Base-by-base conservation (phyloP, 805 yeast species). In the Metschnikowia koreensis region DNA sequence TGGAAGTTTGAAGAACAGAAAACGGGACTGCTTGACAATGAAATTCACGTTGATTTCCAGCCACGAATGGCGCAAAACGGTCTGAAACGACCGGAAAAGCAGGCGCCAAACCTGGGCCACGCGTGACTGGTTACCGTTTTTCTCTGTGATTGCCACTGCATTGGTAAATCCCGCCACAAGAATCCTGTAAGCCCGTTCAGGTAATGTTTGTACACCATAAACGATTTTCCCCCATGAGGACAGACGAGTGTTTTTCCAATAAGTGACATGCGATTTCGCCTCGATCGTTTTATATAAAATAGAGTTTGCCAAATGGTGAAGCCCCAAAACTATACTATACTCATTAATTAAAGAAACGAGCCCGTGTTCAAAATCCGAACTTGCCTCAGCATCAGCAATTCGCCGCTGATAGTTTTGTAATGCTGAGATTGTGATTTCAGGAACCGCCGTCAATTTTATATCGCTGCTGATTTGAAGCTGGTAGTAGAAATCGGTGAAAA, bases 181-280 rank as follows among this genome's bases (percentile, higher is more conserved):
- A 17, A 41, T 27, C 13, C 42, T 22, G 41, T 43, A 54, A 7
- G 37, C 37, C 15, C 62, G 63, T n/a, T 58, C 40, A 1, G 79
- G 79, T 9, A 63, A 49, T 7, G 68, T 64, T 50, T 74, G 78
- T 1, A 73, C 52, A 9, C 68, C 68, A 56, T 70, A 74, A 11
- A 68, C 43, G 27, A 62, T 28, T 52, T 71, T 72, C 41, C 59
- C 53, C 42, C 57, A 47, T 8, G 59, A 41, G 7, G 74, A 69
- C 33, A 56, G 50, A 33, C 57, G 57, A 38, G 74, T 45, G 11
- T 58, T 60, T 11, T 62, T 58, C 78, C 78, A 74, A 54, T 73
- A 74, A 5, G 62, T 59, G 53, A 68, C 53, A 44, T 74, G 68
- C 34, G 63, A 60, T 49, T 71, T 70, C 40, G 67, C 60, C 15